These are phyloP conservation scores for Hirsutella thompsonii DNA, from an alignment of 2,329 filamentous ascomycete species.

Conservation along the genomic window DNA sequence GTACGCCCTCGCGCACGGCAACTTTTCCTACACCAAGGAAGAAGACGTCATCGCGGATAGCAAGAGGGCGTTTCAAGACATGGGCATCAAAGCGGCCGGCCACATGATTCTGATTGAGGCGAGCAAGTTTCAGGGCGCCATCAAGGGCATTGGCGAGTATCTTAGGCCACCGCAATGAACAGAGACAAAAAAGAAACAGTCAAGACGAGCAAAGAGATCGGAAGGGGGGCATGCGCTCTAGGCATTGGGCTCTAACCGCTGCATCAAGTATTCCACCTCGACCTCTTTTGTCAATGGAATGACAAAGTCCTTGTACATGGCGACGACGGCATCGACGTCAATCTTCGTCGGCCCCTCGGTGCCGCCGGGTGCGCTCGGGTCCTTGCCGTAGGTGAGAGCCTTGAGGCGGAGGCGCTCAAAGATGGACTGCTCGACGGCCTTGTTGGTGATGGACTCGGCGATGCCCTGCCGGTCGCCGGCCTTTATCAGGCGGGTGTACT, in stretches of 20 bases:
- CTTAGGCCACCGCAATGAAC: slow-evolving; percentile 39
- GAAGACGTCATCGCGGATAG: slow-evolving; percentile 76
- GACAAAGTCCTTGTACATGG: slow-evolving; percentile 84
- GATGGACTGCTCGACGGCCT: slow-evolving; percentile 80
- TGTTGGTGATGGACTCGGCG: slow-evolving; percentile 80
- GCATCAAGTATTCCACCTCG: slow-evolving; percentile 97
- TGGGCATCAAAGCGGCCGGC: slow-evolving; percentile 75
- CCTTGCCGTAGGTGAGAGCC: slow-evolving; percentile 84
- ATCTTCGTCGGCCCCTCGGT: slow-evolving; percentile 61
- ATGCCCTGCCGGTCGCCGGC: slow-evolving; percentile 70
- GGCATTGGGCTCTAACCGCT: slow-evolving; percentile 48
- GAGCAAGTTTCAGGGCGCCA: slow-evolving; percentile 59
- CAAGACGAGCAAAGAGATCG: too few relatives aligned
- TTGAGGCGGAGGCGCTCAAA: slow-evolving; percentile 77
- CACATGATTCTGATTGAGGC: slow-evolving; percentile 81
- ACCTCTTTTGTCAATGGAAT: slow-evolving; percentile 97
- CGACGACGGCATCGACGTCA: slow-evolving; percentile 78
- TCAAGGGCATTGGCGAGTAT: slow-evolving; percentile 66
- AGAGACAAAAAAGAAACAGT: neutral
- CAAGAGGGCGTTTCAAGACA: slow-evolving; percentile 87
- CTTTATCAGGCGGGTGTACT: slow-evolving; percentile 72
- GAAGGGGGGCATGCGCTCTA: neutral
- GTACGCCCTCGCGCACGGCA: slow-evolving; percentile 56
- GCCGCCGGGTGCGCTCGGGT: slow-evolving; percentile 53
- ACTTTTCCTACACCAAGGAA: slow-evolving; percentile 68